phyloP scores from a whole-genome alignment of 805 yeast genomes.

The Barnettozyma sp. region DNA sequence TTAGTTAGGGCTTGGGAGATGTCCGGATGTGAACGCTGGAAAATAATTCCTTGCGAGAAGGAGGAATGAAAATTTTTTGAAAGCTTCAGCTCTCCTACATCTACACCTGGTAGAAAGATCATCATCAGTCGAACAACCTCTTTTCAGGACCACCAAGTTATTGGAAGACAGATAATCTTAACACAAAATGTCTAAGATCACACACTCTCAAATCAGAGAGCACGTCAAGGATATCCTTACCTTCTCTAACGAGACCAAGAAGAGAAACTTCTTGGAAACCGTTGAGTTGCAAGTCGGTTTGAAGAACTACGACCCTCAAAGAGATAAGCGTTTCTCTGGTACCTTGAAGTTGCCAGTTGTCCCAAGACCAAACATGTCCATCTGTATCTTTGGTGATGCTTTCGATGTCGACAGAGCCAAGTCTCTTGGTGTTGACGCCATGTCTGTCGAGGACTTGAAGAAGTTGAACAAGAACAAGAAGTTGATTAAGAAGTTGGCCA shows the following conservation, averaged over 20 bases:
- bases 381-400: slow-evolving; percentile 99
- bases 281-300: slow-evolving; percentile 99
- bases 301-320: slow-evolving; percentile 99
- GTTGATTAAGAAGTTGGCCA: slow-evolving; percentile 98
- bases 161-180: slow-evolving; percentile 65
- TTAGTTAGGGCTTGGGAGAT: too few relatives aligned
- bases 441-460: slow-evolving; percentile 99
- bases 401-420: slow-evolving; percentile 99
- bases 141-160: slow-evolving; percentile 45
- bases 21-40: too few relatives aligned
- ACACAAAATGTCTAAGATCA: slow-evolving; percentile 72
- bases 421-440: slow-evolving; percentile 98
- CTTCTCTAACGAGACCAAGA: slow-evolving; percentile 90
- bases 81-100: slow-evolving; percentile 2
- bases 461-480: slow-evolving; percentile 99
- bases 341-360: slow-evolving; percentile 95
- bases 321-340: slow-evolving; percentile 99
- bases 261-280: slow-evolving; percentile 99
- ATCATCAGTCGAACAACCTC: slow-evolving; percentile 41
- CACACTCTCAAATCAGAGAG: slow-evolving; percentile 91
- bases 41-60: too few relatives aligned
- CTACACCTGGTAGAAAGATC: neutral
- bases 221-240: slow-evolving; percentile 88
- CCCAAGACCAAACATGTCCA: slow-evolving; percentile 99
- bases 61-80: slow-evolving; percentile 5